phyloP scores from a whole-genome alignment of 2,329 filamentous ascomycete genomes.

The Neurospora crassa region DNA sequence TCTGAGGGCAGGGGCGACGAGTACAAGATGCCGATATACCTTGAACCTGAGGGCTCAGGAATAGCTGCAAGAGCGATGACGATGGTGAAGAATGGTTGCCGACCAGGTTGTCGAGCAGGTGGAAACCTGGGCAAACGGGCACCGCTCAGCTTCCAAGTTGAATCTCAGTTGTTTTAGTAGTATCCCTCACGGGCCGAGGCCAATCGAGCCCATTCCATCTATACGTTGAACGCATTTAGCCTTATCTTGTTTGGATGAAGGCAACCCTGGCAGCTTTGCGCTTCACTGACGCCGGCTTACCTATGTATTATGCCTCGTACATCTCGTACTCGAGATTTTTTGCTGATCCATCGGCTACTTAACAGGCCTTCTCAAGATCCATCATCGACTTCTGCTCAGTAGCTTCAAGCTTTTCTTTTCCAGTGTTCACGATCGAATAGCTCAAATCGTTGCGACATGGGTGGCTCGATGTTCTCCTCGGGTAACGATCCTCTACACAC shows the following conservation, averaged over 20 bases:
- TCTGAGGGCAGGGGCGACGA: not conserved
- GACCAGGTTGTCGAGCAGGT: not conserved
- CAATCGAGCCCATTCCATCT: not conserved
- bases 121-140: not conserved
- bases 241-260: not conserved
- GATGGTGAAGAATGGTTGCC: not conserved
- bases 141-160: not conserved
- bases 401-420: not conserved
- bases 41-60: not conserved
- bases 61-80: not conserved
- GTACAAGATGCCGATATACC: not conserved
- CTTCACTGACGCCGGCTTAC: not conserved
- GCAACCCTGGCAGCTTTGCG: not conserved
- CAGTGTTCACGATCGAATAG: not conserved
- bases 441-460: slow-evolving; percentile 39
- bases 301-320: not conserved
- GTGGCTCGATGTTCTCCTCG: slow-evolving; percentile 50
- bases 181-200: not conserved
- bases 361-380: not conserved
- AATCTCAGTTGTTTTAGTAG: not conserved
- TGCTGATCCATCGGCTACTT: not conserved
- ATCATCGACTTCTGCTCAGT: not conserved
- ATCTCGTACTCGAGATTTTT: not conserved
- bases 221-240: not conserved
- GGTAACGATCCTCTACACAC: slow-evolving; percentile 41